A percentile compares a stretch with the other conserved stretches of the same genome.
These are phyloP conservation scores for Geum urbanum DNA, from an alignment of 306 rosid genomes.

Conservation along the genomic window DNA sequence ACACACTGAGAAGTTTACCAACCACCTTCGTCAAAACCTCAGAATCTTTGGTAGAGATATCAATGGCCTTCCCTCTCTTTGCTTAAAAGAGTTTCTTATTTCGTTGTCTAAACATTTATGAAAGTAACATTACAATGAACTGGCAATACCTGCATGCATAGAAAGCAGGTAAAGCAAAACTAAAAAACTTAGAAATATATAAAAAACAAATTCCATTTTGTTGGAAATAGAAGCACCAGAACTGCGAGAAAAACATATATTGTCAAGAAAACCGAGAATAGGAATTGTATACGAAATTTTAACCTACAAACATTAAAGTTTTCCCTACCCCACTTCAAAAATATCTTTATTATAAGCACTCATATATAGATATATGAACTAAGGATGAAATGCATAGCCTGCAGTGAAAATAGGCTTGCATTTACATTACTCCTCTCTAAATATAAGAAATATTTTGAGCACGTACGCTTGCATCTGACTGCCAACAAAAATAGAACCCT, in stretches of 20 bases:
- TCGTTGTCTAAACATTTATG: slow-evolving; percentile 26
- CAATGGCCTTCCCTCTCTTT: not conserved
- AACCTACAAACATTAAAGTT: not conserved
- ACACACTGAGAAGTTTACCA: slow-evolving; percentile 26
- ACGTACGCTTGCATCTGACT: no score
- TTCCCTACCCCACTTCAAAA: not conserved
- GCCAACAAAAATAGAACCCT: no score
- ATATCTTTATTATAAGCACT: not conserved
- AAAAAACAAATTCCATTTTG: not conserved
- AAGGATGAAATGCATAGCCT: not conserved
- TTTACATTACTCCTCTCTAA: not conserved
- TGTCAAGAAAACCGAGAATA: not conserved
- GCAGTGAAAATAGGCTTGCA: not conserved
- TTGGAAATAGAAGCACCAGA: slow-evolving; percentile 3
- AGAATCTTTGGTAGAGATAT: slow-evolving; percentile 14
- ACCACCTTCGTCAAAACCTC: slow-evolving; percentile 26
- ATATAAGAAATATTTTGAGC: not conserved
- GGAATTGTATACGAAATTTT: not conserved
- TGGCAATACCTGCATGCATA: slow-evolving; percentile 18
- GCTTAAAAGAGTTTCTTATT: slow-evolving; percentile 22
- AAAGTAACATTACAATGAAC: slow-evolving; percentile 26
- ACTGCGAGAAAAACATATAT: not conserved
- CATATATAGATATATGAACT: not conserved
- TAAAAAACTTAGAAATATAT: not conserved
- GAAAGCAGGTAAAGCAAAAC: slow-evolving; percentile 14